Percentiles rank a stretch among this genome's conserved stretches.
phyloP scores from a whole-genome alignment of 352 stramenopile genomes.

The Thalassiosira allenii region DNA sequence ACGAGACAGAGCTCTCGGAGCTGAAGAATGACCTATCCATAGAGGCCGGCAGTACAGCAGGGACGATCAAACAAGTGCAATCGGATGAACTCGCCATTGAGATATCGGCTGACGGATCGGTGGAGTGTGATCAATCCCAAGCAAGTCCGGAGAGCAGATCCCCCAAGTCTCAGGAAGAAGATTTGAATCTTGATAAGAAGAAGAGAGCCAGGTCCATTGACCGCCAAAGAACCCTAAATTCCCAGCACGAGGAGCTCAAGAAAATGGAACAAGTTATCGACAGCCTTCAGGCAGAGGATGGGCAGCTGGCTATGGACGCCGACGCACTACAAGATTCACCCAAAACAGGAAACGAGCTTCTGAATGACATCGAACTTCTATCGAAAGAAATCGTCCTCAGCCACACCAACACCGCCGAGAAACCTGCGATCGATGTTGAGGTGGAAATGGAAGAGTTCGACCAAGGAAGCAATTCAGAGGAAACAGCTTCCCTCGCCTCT shows the following conservation, averaged over 20 bases:
- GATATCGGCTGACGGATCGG: too few relatives aligned
- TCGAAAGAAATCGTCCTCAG: conserved; percentile 32
- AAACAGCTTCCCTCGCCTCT: not conserved
- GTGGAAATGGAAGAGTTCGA: conserved; percentile 28
- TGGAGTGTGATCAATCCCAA: too few relatives aligned
- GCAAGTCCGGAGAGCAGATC: too few relatives aligned
- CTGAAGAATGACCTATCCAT: conserved; percentile 42
- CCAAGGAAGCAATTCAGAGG: not conserved
- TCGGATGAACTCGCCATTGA: too few relatives aligned
- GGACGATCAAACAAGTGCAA: not conserved
- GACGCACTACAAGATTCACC: conserved; percentile 1
- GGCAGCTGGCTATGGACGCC: conserved; percentile 35
- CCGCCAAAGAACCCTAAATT: conserved; percentile 10
- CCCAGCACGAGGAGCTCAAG: conserved; percentile 23
- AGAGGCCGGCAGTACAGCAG: not conserved
- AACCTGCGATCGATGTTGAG: conserved; percentile 24
- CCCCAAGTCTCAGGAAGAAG: too few relatives aligned
- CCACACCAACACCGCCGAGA: conserved; percentile 31
- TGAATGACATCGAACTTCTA: conserved; percentile 45
- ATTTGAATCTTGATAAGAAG: conserved; percentile 20
- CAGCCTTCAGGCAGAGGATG: conserved; percentile 28
- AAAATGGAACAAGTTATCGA: conserved; percentile 41
- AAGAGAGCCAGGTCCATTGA: conserved; percentile 22
- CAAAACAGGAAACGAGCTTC: conserved; percentile 32
- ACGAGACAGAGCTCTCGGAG: conserved; percentile 28